Evolutionary conservation across 1,139 yeast species (phyloP).

Genomic region (Suhomyces coccinellae): DNA sequence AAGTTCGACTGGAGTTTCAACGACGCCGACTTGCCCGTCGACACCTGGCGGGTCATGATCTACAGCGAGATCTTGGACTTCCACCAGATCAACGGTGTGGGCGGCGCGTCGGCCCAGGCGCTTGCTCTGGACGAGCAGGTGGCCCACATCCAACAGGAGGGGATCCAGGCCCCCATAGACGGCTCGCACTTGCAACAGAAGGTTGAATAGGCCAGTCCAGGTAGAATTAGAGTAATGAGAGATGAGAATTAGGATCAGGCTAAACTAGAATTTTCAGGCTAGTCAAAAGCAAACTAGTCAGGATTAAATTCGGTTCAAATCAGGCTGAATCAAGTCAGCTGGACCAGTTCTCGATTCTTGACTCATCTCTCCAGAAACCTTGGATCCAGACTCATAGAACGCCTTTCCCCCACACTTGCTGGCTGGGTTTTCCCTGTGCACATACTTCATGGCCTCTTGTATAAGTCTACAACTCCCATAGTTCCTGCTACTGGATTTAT

Average conservation of each 20-base stretch:
- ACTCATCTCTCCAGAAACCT: too few species aligned
- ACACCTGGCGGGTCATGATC: slow-evolving; percentile 99
- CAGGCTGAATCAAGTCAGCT: too few species aligned
- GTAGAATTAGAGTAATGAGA: too few species aligned
- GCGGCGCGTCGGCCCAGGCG: slow-evolving; percentile 7
- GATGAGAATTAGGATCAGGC: too few species aligned
- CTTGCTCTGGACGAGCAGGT: slow-evolving; percentile 27
- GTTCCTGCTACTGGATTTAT: background rate
- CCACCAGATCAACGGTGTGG: slow-evolving; percentile 67
- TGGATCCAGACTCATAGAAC: background rate
- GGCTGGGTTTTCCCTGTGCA: too few species aligned
- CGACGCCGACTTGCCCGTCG: slow-evolving; percentile 96
- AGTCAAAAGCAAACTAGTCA: too few species aligned
- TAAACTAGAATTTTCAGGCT: too few species aligned
- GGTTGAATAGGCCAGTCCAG: slow-evolving; percentile 17
- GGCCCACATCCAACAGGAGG: slow-evolving; percentile 34
- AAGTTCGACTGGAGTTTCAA: slow-evolving; percentile 98
- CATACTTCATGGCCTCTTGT: background rate
- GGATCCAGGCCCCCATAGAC: slow-evolving; percentile 28
- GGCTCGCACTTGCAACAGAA: slow-evolving; percentile 17
- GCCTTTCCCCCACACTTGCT: too few species aligned
- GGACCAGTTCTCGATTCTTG: too few species aligned
- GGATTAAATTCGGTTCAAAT: too few species aligned
- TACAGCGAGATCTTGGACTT: slow-evolving; percentile 94
- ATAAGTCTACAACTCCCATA: background rate